Conservation (phyloP, 2,329 filamentous ascomycete genomes). For the Cladophialophora immunda region DNA sequence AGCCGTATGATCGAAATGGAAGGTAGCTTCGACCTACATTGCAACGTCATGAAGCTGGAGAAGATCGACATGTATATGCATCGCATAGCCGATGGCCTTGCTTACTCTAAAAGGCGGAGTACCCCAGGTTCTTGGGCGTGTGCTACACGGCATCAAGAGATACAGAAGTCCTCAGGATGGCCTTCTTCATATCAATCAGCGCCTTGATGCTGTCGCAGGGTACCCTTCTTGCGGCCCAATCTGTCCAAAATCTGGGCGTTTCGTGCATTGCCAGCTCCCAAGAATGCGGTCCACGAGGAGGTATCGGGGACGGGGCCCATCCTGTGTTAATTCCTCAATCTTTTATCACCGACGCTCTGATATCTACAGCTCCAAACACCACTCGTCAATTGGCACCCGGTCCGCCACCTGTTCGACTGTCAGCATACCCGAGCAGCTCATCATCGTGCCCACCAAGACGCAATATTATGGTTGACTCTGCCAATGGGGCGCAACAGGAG, state of each 20-base stretch:
- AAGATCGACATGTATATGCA: constrained; percentile 11
- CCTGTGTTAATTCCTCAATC: constrained; percentile 22
- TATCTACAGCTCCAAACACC: constrained; percentile 11
- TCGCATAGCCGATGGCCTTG: not conserved
- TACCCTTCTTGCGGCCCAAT: constrained; percentile 11
- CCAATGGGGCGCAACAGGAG: constrained; percentile 23
- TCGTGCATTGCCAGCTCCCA: constrained; percentile 23
- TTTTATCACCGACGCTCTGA: constrained; percentile 26
- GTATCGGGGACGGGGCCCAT: constrained; percentile 23
- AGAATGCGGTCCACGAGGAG: constrained; percentile 23
- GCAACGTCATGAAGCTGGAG: constrained; percentile 5
- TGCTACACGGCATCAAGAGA: not conserved
- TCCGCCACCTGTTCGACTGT: constrained; percentile 14
- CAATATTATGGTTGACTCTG: constrained; percentile 22
- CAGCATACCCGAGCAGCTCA: constrained; percentile 6
- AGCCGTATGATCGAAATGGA: constrained; percentile 8
- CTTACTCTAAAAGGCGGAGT: constrained; percentile 8
- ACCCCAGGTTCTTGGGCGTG: not conserved
- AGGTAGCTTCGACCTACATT: constrained; percentile 1
- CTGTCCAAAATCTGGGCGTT: constrained; percentile 20
- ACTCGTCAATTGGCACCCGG: constrained; percentile 22
- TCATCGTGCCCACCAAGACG: constrained; percentile 17
- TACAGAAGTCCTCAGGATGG: not conserved
- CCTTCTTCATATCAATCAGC: not conserved
- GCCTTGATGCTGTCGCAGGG: not conserved